Conservation (phyloP, 2,329 filamentous ascomycete species). For the Microcera coccophila region DNA sequence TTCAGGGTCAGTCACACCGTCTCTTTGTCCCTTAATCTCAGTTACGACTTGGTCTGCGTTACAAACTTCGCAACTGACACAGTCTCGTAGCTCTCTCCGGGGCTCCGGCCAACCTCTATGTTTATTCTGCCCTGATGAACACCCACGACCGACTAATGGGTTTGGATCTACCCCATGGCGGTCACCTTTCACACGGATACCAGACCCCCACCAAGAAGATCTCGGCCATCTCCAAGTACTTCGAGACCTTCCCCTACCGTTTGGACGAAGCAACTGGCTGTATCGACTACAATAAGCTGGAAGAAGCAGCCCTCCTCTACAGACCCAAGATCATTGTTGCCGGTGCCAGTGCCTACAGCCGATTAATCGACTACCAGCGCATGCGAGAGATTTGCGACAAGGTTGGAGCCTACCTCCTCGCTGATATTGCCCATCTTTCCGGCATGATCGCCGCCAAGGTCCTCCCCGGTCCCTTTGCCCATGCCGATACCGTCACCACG, state of each 20-base stretch:
- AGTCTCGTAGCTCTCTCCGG: constrained; percentile 68
- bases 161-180: constrained; percentile 91
- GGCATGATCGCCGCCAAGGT: constrained; percentile 90
- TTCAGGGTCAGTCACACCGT: constrained; percentile 63
- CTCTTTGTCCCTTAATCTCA: background rate
- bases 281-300: constrained; percentile 92
- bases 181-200: constrained; percentile 94
- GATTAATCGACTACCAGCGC: constrained; percentile 88
- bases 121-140: constrained; percentile 89
- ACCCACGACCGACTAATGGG: constrained; percentile 96
- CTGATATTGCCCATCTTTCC: constrained; percentile 97
- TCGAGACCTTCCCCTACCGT: constrained; percentile 94
- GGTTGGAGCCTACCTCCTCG: constrained; percentile 84
- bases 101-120: constrained; percentile 75
- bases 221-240: constrained; percentile 98
- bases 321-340: constrained; percentile 94
- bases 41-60: background rate
- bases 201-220: constrained; percentile 94
- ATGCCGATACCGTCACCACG: constrained; percentile 92
- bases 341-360: constrained; percentile 92
- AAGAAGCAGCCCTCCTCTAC: constrained; percentile 83
- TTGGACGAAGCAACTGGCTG: constrained; percentile 85
- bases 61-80: background rate
- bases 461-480: constrained; percentile 81
- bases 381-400: constrained; percentile 91